Base-by-base conservation (phyloP, 352 stramenopile species). In the Ophiocytium majus region DNA sequence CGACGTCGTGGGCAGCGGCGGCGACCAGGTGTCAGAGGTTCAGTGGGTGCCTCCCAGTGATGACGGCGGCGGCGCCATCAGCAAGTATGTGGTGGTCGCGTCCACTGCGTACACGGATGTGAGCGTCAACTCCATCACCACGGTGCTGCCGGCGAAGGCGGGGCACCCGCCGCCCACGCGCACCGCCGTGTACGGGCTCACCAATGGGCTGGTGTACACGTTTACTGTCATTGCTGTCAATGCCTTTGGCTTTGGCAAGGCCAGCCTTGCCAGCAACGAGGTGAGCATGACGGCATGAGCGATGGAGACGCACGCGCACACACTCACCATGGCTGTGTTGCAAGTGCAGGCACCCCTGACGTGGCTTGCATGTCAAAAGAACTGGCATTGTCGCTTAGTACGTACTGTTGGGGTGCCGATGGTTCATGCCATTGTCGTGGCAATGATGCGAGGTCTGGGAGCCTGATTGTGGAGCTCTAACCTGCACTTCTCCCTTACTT, bases 51-150 rank as follows among this genome's bases (percentile, higher is more conserved):
- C 79, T 17, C 66, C 79, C 28, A 57, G 63, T 1, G 83, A 87
- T 63, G 83, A 87, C 33, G 83, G 83, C 32, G 83, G 83, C 0
- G 83, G 79, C 36, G 83, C 49, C 31, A 79, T 87, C 19, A 87
- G 76, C 17, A 87, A 87, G 80, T 87, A 87, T 71, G 79, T 87
- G 28, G 83, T 87, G 9, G 78, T 87, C 33, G 83, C 83, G 37
- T 71, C 79, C 37, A 87, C 83, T 32, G 83, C 64, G 43, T 87
- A 87, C 75, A 79, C 79, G 10, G 83, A 87, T 50, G 82, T 87
- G 37, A 85, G 80, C 50, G 83, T 87, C 79, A 81, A 87, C 43
- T 37, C 79, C 79, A 87, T 87, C 66, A 82, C 83, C 36, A 63
- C 63, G 19, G 83, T 87, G 19, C 35, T 81, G 76, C 19, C 82